Base-by-base conservation (phyloP, 129 eudicot species). In the Flaveria linearis region DNA sequence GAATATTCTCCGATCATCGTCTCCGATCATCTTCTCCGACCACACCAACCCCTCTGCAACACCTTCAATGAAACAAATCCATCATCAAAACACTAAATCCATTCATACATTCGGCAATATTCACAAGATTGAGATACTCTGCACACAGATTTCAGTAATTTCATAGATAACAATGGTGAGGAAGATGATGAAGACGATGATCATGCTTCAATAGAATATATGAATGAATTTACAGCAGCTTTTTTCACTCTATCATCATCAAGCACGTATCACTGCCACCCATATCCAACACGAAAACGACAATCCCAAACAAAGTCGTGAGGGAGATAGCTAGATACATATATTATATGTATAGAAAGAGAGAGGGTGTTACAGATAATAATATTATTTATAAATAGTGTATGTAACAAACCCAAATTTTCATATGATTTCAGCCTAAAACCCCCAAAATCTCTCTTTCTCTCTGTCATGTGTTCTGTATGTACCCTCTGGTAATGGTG, bases 11-110 rank as follows among this genome's bases (percentile, higher is more conserved):
- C 80, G 80, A 51, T 66, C 80, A 76, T 36, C 80, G 30, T 39
- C 67, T 52, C 80, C 80, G 80, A 51, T 66, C 80, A 76, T 36
- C 80, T 2, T 76, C 53, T 76, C 73, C 53, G 67, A 66, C 73
- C 45, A 76, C 49, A 45, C 16, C 41, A 36, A 36, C 41, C 41
- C 41, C 57, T 28, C 63, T 12, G n/a, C n/a, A 60, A 60, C 33
- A 11, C 1, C 15, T 11, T 13, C 62, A 56, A 60, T 50, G 1
- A 4, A 14, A 15, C 5, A 5, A 50, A 50, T 4, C 6, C 60
- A 52, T 3, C 23, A 7, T 18, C 9, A 7, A n/a, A 2, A 72
- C 50, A 72, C 23, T 45, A 28, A 50, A 71, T 28, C 43, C 20
- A 26, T 14, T 23, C 8, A 47, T 26, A 3, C 74, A 18, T 43